Percentiles rank a stretch among this genome's conserved stretches.
Conservation (phyloP, 1,284 basidiomycete species). For the Sanghuangporus sanghuang region DNA sequence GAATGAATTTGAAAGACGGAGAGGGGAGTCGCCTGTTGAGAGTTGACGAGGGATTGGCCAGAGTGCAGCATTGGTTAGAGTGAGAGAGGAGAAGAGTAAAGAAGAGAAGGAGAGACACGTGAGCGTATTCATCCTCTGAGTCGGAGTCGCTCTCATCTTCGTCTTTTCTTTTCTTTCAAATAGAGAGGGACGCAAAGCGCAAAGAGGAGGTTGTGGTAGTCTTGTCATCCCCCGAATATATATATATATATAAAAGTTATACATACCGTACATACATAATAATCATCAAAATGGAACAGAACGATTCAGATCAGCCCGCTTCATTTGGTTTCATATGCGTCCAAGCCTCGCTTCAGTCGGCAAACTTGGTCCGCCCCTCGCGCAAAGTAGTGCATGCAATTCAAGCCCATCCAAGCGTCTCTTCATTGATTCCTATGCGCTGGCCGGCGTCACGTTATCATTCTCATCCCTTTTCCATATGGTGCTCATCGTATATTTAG, state of each 20-base stretch:
- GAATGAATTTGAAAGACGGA: slow-evolving; percentile 48
- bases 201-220: not conserved
- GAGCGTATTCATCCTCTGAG: not conserved
- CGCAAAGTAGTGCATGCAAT: not conserved
- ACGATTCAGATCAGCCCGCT: too few species aligned
- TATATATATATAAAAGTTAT: too few species aligned
- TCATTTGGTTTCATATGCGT: too few species aligned
- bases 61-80: slow-evolving; percentile 28
- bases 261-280: too few species aligned
- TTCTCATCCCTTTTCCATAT: not conserved
- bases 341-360: not conserved
- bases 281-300: too few species aligned
- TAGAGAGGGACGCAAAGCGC: not conserved
- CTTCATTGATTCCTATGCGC: not conserved
- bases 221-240: too few species aligned
- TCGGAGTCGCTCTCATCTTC: not conserved
- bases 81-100: not conserved
- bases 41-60: slow-evolving; percentile 63
- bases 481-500: not conserved
- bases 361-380: not conserved
- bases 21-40: slow-evolving; percentile 41
- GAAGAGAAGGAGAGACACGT: not conserved
- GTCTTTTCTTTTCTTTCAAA: not conserved
- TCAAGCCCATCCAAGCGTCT: not conserved
- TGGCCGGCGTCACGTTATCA: not conserved